Evolutionary conservation across 164 flowering plant species (phyloP).

Genomic region (Dillenia suffruticosa): DNA sequence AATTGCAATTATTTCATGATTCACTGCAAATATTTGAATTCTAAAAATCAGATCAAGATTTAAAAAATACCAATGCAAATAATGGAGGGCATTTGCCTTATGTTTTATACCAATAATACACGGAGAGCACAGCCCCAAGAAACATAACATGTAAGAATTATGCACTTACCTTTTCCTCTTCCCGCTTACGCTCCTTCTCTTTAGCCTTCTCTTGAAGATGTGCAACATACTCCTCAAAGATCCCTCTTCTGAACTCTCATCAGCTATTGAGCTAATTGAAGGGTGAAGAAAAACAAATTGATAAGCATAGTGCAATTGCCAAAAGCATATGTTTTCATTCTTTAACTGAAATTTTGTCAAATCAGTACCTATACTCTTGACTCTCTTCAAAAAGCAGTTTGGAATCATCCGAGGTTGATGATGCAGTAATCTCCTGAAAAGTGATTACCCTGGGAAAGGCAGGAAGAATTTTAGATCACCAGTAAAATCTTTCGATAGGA

Average conservation of each 20-base stretch:
- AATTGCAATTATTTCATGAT: too few species aligned
- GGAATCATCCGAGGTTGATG: conserved; percentile 90
- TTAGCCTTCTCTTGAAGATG: conserved; percentile 77
- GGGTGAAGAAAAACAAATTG: background rate
- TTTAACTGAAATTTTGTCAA: background rate
- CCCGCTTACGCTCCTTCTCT: conserved; percentile 91
- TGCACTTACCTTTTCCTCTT: conserved; percentile 82
- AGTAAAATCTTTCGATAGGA: too few species aligned
- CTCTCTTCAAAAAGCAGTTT: conserved; percentile 70
- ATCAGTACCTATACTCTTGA: conserved; percentile 68
- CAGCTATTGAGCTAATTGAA: conserved; percentile 54
- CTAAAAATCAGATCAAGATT: too few species aligned
- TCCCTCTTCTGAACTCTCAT: conserved; percentile 53
- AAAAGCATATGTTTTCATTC: too few species aligned
- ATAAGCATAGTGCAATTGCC: background rate
- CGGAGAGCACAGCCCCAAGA: too few species aligned
- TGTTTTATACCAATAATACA: too few species aligned
- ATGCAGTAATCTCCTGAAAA: conserved; percentile 65
- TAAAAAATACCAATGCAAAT: too few species aligned
- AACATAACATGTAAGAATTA: background rate
- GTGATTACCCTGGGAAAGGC: conserved; percentile 2
- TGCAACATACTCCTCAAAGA: conserved; percentile 73
- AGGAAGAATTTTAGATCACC: too few species aligned
- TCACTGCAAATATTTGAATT: too few species aligned
- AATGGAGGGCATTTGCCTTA: too few species aligned